Evolutionary conservation across 129 eudicot species (phyloP), one percentile per base, ranked within the genome.

Genomic region (Arctium lappa): DNA sequence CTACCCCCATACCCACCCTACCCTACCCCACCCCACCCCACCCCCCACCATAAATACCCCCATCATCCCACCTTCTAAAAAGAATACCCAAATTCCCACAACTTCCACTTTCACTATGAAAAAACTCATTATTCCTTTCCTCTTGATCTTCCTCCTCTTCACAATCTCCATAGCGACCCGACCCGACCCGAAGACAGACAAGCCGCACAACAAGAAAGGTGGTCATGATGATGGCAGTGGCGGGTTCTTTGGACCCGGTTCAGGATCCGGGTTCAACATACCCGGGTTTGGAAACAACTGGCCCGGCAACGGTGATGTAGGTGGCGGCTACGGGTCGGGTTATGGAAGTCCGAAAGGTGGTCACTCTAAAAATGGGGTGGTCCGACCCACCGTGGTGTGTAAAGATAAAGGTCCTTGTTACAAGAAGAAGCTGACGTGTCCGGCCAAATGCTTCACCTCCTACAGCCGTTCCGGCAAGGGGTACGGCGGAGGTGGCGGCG

Each of bases 401-500:
- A 86, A 87, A 40, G 94, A 91, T 0, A 91, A 88, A 85, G 98
- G 99, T 0, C 95, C 98, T 5, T 95, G 99, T 80, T 90, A 87
- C 91, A 83, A 82, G 82, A 95, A 93, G 87, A 95, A 90, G 88
- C 87, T 95, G 83, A 90, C 81, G 77, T 95, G 99, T 74, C 99
- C 99, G 42, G 90, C 97, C 10, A 93, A 93, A 94, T 95, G 99
- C 39, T 95, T 87, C 88, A 79, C 83, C 50, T 82, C 98, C 1
- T 93, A 82, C 84, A 85, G 94, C 83, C 76, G 88, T 39, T 93
- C 98, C 40, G 99, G 99, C 1, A 95, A 95, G 86, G 97, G 97
- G 0, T 91, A 85, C 33, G 99, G 99, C 2, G 88, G 82, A 5
- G 99, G 99, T 6, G 99, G 99, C 0, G 99, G 99, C 1, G 97